Evolutionary conservation across 257 asterid genomes (phyloP), one percentile per base, ranked within the genome.

Genomic region (Anisodus acutangulus): DNA sequence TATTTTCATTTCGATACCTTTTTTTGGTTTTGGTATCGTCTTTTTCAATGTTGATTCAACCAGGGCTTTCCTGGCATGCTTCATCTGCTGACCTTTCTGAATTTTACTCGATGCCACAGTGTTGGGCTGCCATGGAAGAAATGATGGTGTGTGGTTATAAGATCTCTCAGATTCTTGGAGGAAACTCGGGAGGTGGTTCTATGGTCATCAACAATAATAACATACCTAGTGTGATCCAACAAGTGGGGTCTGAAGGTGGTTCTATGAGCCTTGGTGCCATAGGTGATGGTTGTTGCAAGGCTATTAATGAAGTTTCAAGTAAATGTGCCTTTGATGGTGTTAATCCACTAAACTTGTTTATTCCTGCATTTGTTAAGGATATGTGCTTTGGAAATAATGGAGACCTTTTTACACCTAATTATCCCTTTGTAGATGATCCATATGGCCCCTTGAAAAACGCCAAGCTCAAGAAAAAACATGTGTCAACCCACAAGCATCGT

Each of bases 111-210:
- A 55, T 78, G 41, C 82, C 60, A 78, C 49, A 15, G 19, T 78
- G 82, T 78, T 78, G 82, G 82, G 10, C 9, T 4, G 82, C 82
- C 0, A 78, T 78, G 82, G 15, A 53, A 53, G 47, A 78, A 13
- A 1, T 57, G 62, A 53, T 78, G 82, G 82, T 78, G 26, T 78
- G 82, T 78, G 82, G 82, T 4, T 78, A 53, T 78, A 31, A 51
- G 47, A 37, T 78, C 19, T 78, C 64, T 10, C 16, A 19, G 2
- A 53, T 78, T 26, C 49, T 78, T 13, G 64, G 64, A 78, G 82
- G 81, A 51, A 51, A 76, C n/a, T 22, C 26, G 51, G 63, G 81
- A 7, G 64, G 5, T 76, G 47, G 26, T 53, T 26, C 59, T 7
- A 78, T 78, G 15, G 37, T 16, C 6, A 41, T 1, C 45, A 41